Evolutionary conservation across 371 early-diverging fungal species (phyloP).

Genomic region (Mortierella sp.): DNA sequence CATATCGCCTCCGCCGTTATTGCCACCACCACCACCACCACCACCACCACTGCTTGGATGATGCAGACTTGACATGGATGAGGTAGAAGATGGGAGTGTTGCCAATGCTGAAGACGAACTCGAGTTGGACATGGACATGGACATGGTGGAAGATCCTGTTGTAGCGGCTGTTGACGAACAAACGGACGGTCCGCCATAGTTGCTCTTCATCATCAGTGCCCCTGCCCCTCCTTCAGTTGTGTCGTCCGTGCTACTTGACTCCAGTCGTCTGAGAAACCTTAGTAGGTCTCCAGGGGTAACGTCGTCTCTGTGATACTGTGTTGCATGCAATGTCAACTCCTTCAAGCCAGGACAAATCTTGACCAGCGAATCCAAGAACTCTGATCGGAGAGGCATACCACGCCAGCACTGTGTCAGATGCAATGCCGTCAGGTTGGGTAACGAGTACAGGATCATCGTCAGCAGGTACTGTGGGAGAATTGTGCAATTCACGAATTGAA

Average conservation of each 20-base stretch:
- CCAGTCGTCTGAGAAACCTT: conserved; percentile 16
- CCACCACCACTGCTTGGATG: too few species aligned
- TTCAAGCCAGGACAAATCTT: conserved; percentile 35
- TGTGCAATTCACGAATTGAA: conserved; percentile 48
- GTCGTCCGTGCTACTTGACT: background rate
- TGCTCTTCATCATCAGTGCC: background rate
- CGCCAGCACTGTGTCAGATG: conserved; percentile 45
- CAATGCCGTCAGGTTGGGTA: conserved; percentile 29
- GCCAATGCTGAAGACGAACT: conserved; percentile 7
- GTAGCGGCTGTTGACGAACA: conserved; percentile 21
- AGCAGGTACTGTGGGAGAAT: conserved; percentile 46
- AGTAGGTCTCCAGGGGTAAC: conserved; percentile 25
- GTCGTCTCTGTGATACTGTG: conserved; percentile 24
- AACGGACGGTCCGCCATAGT: conserved; percentile 7
- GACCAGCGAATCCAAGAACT: conserved; percentile 17
- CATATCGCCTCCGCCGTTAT: too few species aligned
- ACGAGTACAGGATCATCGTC: conserved; percentile 39
- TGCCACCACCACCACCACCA: too few species aligned
- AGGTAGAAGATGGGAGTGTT: conserved; percentile 6
- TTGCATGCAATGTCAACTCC: conserved; percentile 30
- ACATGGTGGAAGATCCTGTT: conserved; percentile 9
- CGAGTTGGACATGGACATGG: conserved; percentile 19
- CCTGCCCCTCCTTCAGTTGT: conserved; percentile 1
- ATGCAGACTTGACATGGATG: background rate
- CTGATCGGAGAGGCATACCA: conserved; percentile 14